These are phyloP conservation scores for Scheffersomyces parashehatae DNA, from an alignment of 1,139 yeast species.

Conservation along the genomic window DNA sequence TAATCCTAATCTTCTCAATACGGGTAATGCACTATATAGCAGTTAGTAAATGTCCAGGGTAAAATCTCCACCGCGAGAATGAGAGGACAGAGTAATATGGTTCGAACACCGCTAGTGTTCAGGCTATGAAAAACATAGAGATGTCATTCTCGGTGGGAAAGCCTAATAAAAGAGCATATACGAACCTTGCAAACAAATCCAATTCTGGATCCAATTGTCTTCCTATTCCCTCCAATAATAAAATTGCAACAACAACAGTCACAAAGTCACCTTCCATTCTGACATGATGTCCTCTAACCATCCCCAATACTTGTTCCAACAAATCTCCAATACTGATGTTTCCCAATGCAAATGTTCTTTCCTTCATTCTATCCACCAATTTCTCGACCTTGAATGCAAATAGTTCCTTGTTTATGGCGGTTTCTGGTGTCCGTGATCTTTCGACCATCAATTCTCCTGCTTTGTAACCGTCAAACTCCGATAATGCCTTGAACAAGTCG, in stretches of 20 bases:
- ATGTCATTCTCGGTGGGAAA: slow-evolving; percentile 47
- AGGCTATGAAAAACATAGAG: slow-evolving; percentile 11
- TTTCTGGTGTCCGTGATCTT: slow-evolving; percentile 90
- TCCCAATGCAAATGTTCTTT: slow-evolving; percentile 89
- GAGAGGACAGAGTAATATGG: neutral
- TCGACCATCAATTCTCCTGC: slow-evolving; percentile 97
- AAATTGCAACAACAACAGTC: slow-evolving; percentile 87
- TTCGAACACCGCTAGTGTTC: neutral
- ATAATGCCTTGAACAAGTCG: slow-evolving; percentile 83
- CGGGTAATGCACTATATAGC: slow-evolving; percentile 72
- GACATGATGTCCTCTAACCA: slow-evolving; percentile 94
- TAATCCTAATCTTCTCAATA: slow-evolving; percentile 78
- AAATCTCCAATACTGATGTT: slow-evolving; percentile 90
- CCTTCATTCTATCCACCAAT: slow-evolving; percentile 76
- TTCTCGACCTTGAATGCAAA: slow-evolving; percentile 87
- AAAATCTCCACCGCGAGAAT: neutral
- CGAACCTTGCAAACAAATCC: slow-evolving; percentile 93
- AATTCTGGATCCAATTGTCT: slow-evolving; percentile 89
- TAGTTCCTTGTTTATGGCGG: slow-evolving; percentile 78
- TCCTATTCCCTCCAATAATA: slow-evolving; percentile 91
- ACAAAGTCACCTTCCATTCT: slow-evolving; percentile 97
- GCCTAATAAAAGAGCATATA: slow-evolving; percentile 63
- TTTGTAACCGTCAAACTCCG: slow-evolving; percentile 88
- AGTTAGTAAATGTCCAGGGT: slow-evolving; percentile 24
- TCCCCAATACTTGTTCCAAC: slow-evolving; percentile 77